Percentiles rank a stretch among this genome's conserved stretches.
These are phyloP conservation scores for Stagonosporopsis chrysanthemi DNA, from an alignment of 2,329 filamentous ascomycete species.

Conservation along the genomic window DNA sequence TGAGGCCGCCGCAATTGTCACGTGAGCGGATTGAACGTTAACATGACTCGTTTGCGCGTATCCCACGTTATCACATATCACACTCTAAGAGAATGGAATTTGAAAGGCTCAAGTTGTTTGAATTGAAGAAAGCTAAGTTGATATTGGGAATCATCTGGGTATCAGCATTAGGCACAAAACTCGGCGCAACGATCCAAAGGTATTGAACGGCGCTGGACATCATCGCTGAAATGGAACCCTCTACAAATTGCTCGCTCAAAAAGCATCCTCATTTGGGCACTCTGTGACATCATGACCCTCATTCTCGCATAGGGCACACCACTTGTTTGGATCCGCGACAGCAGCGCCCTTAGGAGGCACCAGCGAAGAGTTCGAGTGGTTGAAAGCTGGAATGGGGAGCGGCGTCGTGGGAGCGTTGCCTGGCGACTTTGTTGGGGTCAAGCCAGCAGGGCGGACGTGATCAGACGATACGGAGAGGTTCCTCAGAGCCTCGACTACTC, in stretches of 20 bases:
- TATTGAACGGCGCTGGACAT: slow-evolving; percentile 12
- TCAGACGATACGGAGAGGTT: slow-evolving; percentile 46
- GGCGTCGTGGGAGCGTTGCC: slow-evolving; percentile 47
- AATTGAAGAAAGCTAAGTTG: too few species aligned
- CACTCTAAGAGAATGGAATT: neutral
- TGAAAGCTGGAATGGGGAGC: slow-evolving; percentile 45
- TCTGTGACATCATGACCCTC: slow-evolving; percentile 97
- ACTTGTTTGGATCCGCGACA: slow-evolving; percentile 76
- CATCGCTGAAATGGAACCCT: slow-evolving; percentile 10
- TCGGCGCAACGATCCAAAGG: neutral
- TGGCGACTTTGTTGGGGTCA: slow-evolving; percentile 44
- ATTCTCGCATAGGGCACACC: slow-evolving; percentile 95
- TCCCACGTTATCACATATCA: neutral
- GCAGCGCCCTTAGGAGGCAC: slow-evolving; percentile 45
- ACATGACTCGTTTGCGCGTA: neutral
- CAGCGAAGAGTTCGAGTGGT: slow-evolving; percentile 37
- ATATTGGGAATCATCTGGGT: slow-evolving; percentile 4
- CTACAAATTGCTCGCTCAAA: slow-evolving; percentile 24
- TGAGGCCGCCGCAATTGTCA: slow-evolving; percentile 3
- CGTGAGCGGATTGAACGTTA: neutral
- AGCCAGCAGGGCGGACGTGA: slow-evolving; percentile 35
- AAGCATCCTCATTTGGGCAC: slow-evolving; percentile 88
- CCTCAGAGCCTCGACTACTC: slow-evolving; percentile 42
- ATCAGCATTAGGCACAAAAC: slow-evolving; percentile 17
- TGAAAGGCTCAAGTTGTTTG: neutral